Conservation (phyloP, 345 rosid species). For the Heritiera fomes region DNA sequence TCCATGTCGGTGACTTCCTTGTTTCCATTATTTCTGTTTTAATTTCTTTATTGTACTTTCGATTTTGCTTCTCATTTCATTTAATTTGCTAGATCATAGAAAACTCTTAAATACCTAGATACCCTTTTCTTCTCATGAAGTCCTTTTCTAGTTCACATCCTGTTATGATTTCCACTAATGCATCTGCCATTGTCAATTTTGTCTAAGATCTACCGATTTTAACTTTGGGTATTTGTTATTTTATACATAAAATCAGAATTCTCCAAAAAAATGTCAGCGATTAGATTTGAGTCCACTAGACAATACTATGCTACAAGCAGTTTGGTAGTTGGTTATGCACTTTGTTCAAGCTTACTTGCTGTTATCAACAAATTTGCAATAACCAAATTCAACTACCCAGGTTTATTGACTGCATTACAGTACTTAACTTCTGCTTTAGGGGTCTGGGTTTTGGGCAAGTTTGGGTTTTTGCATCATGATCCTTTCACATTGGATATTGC, state of each 20-base stretch:
- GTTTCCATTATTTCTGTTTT: background rate
- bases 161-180: background rate
- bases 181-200: background rate
- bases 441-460: slow-evolving; percentile 76
- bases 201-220: slow-evolving; percentile 2
- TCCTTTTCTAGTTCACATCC: background rate
- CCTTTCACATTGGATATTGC: slow-evolving; percentile 70
- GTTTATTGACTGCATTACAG: slow-evolving; percentile 90
- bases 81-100: background rate
- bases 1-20: slow-evolving; percentile 11
- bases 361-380: slow-evolving; percentile 91
- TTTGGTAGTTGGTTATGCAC: slow-evolving; percentile 82
- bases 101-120: background rate
- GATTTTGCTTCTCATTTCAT: background rate
- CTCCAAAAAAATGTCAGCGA: slow-evolving; percentile 33
- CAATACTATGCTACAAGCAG: slow-evolving; percentile 66
- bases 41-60: background rate
- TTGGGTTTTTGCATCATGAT: slow-evolving; percentile 76
- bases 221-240: background rate
- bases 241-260: background rate
- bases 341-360: slow-evolving; percentile 96
- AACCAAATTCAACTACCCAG: slow-evolving; percentile 81
- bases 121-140: background rate
- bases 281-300: slow-evolving; percentile 45
- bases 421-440: slow-evolving; percentile 76